These are phyloP conservation scores for Boletus rubescentipes DNA, from an alignment of 768 basidiomycete genomes.

Conservation along the genomic window DNA sequence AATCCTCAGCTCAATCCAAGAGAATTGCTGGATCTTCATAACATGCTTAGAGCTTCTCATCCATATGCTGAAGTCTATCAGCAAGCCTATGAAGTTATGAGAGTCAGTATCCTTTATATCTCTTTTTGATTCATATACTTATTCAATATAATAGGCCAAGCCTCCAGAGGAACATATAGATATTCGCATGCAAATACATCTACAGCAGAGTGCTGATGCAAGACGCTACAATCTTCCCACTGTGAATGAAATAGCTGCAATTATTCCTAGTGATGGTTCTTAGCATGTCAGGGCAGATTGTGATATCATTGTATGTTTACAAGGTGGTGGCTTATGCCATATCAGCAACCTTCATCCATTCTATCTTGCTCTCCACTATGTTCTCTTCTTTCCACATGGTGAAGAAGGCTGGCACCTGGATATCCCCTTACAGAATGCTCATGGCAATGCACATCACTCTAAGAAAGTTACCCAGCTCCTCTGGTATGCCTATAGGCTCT, in stretches of 20 bases:
- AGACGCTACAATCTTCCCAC: conserved; percentile 46
- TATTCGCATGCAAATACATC: conserved; percentile 6
- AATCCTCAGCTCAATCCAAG: conserved; percentile 25
- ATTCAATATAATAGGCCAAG: conserved; percentile 4
- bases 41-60: conserved; percentile 17
- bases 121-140: too few species aligned
- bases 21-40: conserved; percentile 27
- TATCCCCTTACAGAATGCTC: conserved; percentile 12
- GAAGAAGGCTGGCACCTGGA: conserved; percentile 38
- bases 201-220: conserved; percentile 23
- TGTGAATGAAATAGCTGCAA: conserved; percentile 41
- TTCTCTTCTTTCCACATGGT: conserved; percentile 38
- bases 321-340: conserved; percentile 25
- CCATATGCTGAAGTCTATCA: conserved; percentile 32
- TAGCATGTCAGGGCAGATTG: conserved; percentile 5
- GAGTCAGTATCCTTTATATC: background rate
- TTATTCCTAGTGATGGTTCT: conserved; percentile 37
- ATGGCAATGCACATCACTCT: background rate
- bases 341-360: conserved; percentile 37
- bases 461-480: conserved; percentile 30
- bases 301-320: conserved; percentile 37
- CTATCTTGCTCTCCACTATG: conserved; percentile 37
- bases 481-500: conserved; percentile 36
- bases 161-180: conserved; percentile 14
- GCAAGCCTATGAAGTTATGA: conserved; percentile 35